Evolutionary conservation across 2,329 filamentous ascomycete species (phyloP).

Genomic region (Alternaria tenuissima): DNA sequence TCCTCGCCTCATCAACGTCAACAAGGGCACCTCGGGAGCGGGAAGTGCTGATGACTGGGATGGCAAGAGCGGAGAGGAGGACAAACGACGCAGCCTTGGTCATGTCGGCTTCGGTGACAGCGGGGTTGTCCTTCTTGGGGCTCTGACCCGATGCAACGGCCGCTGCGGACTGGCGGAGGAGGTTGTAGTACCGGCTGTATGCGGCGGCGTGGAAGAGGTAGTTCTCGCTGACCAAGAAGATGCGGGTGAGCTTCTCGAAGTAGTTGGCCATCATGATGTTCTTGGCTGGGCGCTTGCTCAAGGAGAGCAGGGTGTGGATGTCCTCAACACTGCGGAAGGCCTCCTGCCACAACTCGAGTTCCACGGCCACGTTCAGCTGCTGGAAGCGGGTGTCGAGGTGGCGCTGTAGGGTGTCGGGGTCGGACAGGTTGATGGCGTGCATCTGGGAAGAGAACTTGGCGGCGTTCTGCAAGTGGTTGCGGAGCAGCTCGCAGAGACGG

Average conservation of each 20-base stretch:
- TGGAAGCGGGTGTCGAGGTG: conserved; percentile 98
- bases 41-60: conserved; percentile 98
- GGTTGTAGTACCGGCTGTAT: conserved; percentile 96
- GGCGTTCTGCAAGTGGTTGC: conserved; percentile 98
- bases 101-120: conserved; percentile 86
- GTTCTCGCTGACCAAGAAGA: conserved; percentile 99
- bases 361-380: conserved; percentile 96
- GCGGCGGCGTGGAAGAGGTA: conserved; percentile 98
- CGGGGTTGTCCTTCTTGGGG: conserved; percentile 93
- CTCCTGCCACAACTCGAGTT: conserved; percentile 98
- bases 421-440: conserved; percentile 98
- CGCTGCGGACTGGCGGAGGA: conserved; percentile 88
- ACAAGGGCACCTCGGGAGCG: conserved; percentile 94
- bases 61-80: conserved; percentile 91
- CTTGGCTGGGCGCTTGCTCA: conserved; percentile 98
- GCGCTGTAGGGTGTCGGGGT: conserved; percentile 95
- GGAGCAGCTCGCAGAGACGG: conserved; percentile 94
- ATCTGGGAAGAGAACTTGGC: conserved; percentile 99
- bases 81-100: conserved; percentile 96
- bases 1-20: conserved; percentile 94
- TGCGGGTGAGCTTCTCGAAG: conserved; percentile 98
- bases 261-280: conserved; percentile 99
- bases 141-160: conserved; percentile 84
- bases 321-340: conserved; percentile 99
- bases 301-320: conserved; percentile 94